These are phyloP conservation scores for Termitomyces heimii DNA, from an alignment of 768 basidiomycete species.

Conservation along the genomic window DNA sequence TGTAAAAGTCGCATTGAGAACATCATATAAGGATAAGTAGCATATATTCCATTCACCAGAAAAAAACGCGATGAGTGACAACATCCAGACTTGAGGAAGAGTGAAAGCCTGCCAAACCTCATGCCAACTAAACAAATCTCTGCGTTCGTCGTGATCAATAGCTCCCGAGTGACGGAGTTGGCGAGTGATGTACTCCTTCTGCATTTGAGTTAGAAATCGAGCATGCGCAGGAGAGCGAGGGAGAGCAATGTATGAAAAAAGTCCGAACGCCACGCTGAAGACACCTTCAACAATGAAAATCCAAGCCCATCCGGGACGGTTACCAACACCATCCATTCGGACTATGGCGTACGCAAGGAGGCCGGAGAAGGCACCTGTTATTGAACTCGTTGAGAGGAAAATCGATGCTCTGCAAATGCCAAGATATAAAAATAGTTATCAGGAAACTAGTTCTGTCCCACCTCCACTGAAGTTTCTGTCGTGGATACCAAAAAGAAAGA, in stretches of 20 bases:
- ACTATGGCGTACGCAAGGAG: conserved; percentile 63
- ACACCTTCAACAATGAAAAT: conserved; percentile 63
- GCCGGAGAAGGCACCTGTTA: conserved; percentile 68
- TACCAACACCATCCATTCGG: conserved; percentile 51
- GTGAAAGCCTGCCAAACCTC: conserved; percentile 45
- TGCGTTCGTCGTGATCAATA: conserved; percentile 24
- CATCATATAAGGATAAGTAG: neutral
- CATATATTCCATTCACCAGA: neutral
- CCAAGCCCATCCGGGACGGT: conserved; percentile 62
- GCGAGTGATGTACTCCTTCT: conserved; percentile 10
- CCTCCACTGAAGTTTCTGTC: conserved; percentile 44
- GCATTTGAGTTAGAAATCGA: conserved; percentile 43
- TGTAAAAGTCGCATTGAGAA: neutral
- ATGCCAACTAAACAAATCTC: conserved; percentile 48
- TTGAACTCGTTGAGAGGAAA: conserved; percentile 48
- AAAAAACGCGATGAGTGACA: conserved; percentile 26
- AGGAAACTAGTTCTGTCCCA: neutral
- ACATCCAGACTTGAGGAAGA: conserved; percentile 49
- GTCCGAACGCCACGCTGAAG: conserved; percentile 55
- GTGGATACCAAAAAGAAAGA: conserved; percentile 49
- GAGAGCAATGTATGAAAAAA: conserved; percentile 41
- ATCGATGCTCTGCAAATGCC: conserved; percentile 33
- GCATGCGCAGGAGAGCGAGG: conserved; percentile 39
- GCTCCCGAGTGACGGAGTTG: conserved; percentile 37
- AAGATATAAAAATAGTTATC: conserved; percentile 27